Conservation (phyloP, 805 yeast species). For the Sporopachydermia quercuum region DNA sequence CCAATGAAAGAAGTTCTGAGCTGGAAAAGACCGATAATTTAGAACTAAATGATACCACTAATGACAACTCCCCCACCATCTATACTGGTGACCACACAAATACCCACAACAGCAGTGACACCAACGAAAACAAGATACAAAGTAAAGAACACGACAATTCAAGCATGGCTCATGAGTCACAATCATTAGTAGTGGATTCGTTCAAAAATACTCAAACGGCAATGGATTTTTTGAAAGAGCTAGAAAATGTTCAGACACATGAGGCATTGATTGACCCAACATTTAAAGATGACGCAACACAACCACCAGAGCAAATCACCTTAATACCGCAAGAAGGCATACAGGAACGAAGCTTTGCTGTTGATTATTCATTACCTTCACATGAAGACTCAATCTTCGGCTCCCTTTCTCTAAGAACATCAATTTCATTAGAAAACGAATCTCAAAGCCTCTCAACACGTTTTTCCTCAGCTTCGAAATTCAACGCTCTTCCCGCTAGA, state of each 20-base stretch:
- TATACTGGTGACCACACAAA: too few species aligned
- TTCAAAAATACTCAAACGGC: background rate
- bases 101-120: too few species aligned
- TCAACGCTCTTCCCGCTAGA: background rate
- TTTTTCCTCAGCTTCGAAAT: background rate
- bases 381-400: background rate
- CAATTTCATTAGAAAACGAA: background rate
- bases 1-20: too few species aligned
- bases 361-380: background rate
- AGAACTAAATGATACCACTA: too few species aligned
- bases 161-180: too few species aligned
- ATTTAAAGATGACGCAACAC: background rate
- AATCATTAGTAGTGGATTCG: background rate
- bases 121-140: too few species aligned
- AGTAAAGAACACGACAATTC: too few species aligned
- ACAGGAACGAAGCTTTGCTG: too few species aligned
- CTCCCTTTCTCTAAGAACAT: background rate
- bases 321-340: background rate
- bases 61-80: too few species aligned
- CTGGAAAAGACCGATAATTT: too few species aligned
- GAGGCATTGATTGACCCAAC: background rate
- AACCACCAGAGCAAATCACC: background rate
- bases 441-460: background rate
- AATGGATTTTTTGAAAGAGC: constrained; percentile 1
- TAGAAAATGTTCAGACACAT: background rate